phyloP scores from a whole-genome alignment of 805 yeast genomes.

The Monosporozyma solicola region DNA sequence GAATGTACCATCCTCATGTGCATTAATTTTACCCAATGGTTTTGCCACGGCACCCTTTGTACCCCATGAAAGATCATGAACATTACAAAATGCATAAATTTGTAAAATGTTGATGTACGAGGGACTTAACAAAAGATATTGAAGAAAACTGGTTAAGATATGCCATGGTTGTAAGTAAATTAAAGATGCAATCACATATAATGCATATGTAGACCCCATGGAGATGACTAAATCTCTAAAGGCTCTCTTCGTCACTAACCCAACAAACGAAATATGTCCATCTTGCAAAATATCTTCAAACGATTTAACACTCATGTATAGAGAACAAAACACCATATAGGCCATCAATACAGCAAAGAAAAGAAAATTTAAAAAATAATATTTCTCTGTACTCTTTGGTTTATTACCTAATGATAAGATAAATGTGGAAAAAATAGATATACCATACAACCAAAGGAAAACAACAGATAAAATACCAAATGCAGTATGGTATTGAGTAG shows the following conservation, averaged over 20 bases:
- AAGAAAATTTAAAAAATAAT: constrained; percentile 64
- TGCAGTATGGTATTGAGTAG: constrained; percentile 43
- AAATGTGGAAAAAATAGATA: constrained; percentile 74
- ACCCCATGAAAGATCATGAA: constrained; percentile 97
- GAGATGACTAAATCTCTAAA: constrained; percentile 87
- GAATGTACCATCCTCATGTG: constrained; percentile 54
- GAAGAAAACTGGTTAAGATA: constrained; percentile 79
- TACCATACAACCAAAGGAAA: constrained; percentile 77
- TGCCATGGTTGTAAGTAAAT: constrained; percentile 87
- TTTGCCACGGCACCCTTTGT: constrained; percentile 73
- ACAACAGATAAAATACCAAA: constrained; percentile 73
- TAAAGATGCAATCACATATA: constrained; percentile 71
- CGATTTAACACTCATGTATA: constrained; percentile 68
- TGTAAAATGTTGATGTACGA: constrained; percentile 84
- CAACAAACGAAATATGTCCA: constrained; percentile 31
- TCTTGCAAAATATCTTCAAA: constrained; percentile 40
- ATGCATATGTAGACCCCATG: constrained; percentile 68
- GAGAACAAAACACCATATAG: constrained; percentile 81
- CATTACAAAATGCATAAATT: constrained; percentile 92
- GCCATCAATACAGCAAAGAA: constrained; percentile 85
- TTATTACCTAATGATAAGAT: constrained; percentile 89
- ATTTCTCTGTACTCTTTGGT: constrained; percentile 78
- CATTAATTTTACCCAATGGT: constrained; percentile 80
- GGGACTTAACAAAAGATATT: constrained; percentile 78
- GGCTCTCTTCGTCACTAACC: constrained; percentile 53